Conservation (phyloP, 805 yeast genomes). For the Monosporozyma yasuniensis region DNA sequence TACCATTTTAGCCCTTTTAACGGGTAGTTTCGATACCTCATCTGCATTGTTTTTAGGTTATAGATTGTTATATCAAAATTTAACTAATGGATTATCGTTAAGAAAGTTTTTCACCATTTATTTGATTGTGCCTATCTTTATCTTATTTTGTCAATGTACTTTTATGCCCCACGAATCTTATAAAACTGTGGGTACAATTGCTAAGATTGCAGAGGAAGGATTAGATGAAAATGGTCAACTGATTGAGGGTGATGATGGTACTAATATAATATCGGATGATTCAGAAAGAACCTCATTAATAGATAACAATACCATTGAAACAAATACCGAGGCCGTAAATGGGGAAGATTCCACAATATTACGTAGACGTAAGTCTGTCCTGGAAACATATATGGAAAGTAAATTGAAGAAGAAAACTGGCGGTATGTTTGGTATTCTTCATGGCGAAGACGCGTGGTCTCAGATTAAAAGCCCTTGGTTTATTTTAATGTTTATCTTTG, state of each 20-base stretch:
- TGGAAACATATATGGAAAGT: constrained; percentile 57
- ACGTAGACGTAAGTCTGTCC: constrained; percentile 42
- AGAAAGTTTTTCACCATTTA: constrained; percentile 56
- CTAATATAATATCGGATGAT: constrained; percentile 40
- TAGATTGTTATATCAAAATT: constrained; percentile 50
- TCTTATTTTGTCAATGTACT: constrained; percentile 59
- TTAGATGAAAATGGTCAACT: constrained; percentile 60
- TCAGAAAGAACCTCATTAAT: constrained; percentile 30
- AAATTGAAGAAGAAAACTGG: constrained; percentile 46
- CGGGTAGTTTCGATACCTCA: constrained; percentile 92
- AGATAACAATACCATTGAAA: not conserved
- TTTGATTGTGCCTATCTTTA: constrained; percentile 69
- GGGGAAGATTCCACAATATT: constrained; percentile 1
- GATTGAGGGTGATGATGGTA: constrained; percentile 31
- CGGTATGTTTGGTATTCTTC: constrained; percentile 69
- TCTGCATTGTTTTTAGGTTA: constrained; percentile 79
- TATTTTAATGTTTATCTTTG: constrained; percentile 62
- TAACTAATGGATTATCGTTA: constrained; percentile 28
- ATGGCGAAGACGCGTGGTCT: constrained; percentile 43
- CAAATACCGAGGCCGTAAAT: not conserved
- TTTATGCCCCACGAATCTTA: constrained; percentile 77
- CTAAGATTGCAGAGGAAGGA: constrained; percentile 63
- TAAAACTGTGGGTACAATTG: constrained; percentile 59
- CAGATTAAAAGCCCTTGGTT: constrained; percentile 64
- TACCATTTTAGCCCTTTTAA: constrained; percentile 64